Conservation (phyloP, 176 grass and related monocot genomes). For the Hsuehochloa calcarea region DNA sequence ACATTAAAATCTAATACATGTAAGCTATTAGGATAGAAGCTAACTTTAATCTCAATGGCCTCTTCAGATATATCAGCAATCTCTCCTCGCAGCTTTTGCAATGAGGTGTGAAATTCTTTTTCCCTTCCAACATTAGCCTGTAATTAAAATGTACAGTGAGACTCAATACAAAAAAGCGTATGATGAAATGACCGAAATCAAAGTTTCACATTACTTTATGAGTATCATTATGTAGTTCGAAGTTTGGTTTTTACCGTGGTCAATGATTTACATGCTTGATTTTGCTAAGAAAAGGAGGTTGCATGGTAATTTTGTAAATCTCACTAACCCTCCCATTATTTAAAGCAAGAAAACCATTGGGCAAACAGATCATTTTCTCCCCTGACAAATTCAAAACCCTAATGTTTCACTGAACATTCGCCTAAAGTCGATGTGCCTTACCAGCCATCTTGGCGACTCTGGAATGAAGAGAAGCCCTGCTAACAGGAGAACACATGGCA, state of each 20-base stretch:
- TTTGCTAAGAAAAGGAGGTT: neutral
- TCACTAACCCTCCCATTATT: neutral
- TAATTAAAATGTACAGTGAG: conserved; percentile 8
- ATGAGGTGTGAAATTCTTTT: conserved; percentile 56
- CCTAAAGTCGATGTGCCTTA: conserved; percentile 19
- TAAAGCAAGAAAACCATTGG: neutral
- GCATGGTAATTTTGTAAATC: neutral
- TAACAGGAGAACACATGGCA: conserved; percentile 58
- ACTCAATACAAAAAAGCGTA: neutral
- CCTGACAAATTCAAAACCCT: neutral
- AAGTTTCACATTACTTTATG: neutral
- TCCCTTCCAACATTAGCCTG: conserved; percentile 63
- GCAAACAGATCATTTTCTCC: neutral
- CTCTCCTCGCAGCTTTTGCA: conserved; percentile 60
- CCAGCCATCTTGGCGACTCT: conserved; percentile 85
- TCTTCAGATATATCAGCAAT: conserved; percentile 55
- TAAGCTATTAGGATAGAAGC: neutral
- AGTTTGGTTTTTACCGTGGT: neutral
- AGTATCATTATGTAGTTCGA: neutral
- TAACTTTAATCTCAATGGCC: conserved; percentile 67
- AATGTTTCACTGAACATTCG: neutral
- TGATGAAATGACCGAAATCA: neutral
- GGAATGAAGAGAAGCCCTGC: conserved; percentile 66
- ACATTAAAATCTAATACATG: conserved; percentile 12
- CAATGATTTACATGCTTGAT: neutral